Percentiles rank a stretch among this genome's conserved stretches.
Evolutionary conservation across 2,329 filamentous ascomycete genomes (phyloP).

Genomic region (Arthrobotrys musiformis): DNA sequence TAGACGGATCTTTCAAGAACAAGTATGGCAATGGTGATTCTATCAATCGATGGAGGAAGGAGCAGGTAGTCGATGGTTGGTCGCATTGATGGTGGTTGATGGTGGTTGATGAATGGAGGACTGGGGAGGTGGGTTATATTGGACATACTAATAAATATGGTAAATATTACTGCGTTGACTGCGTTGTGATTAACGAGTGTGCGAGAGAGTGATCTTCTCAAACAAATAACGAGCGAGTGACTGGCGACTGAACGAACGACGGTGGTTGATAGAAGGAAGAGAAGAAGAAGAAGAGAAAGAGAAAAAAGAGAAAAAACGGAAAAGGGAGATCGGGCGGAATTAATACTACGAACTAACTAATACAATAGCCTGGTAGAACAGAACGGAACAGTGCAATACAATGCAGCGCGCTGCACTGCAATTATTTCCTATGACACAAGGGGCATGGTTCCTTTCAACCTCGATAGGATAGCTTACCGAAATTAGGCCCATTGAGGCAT

Average conservation of each 20-base stretch:
- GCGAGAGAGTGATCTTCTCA: constrained; percentile 36
- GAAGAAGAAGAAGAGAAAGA: constrained; percentile 21
- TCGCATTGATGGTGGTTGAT: background rate
- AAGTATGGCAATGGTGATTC: background rate
- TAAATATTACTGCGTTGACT: constrained; percentile 5
- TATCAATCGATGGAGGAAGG: background rate
- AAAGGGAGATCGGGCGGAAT: constrained; percentile 25
- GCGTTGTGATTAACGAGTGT: constrained; percentile 51
- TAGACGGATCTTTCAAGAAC: background rate
- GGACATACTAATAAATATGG: constrained; percentile 15
- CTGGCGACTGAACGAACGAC: constrained; percentile 22
- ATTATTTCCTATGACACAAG: constrained; percentile 19
- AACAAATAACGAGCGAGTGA: background rate
- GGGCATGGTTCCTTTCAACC: background rate
- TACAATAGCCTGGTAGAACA: background rate
- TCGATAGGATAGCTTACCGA: constrained; percentile 48
- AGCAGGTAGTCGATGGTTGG: background rate
- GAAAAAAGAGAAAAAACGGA: constrained; percentile 24
- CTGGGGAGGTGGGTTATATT: background rate
- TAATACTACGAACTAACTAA: constrained; percentile 23
- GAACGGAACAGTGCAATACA: background rate
- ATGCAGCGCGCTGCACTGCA: background rate
- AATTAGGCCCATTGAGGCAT: constrained; percentile 29
- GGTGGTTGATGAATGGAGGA: background rate
- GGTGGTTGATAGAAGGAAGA: constrained; percentile 1